phyloP scores from a whole-genome alignment of 2,329 filamentous ascomycete species.

The Dactylellina sp. region DNA sequence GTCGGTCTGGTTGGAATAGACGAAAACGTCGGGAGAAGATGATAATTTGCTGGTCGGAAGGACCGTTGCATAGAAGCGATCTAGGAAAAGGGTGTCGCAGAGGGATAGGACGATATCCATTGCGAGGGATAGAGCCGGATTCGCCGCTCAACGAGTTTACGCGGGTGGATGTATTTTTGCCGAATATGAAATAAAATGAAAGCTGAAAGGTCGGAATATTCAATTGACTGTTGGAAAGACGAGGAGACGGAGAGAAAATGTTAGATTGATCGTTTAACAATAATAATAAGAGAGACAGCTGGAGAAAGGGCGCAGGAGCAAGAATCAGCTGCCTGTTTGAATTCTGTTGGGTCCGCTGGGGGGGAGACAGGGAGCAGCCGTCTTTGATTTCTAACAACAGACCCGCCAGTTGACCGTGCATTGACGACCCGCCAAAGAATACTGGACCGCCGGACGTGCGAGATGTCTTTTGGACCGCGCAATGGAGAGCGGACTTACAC shows the following conservation, averaged over 20 bases:
- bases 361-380: slow-evolving; percentile 14
- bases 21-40: slow-evolving; percentile 67
- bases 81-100: slow-evolving; percentile 82
- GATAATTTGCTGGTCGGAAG: slow-evolving; percentile 65
- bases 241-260: neutral
- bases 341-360: slow-evolving; percentile 7
- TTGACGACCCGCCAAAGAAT: too few species aligned
- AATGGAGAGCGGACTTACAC: too few species aligned
- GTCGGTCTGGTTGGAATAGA: slow-evolving; percentile 63
- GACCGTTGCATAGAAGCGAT: slow-evolving; percentile 77
- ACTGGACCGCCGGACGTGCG: too few species aligned
- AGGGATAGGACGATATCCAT: slow-evolving; percentile 96
- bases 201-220: neutral
- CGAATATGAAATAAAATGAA: neutral
- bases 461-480: too few species aligned
- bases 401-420: slow-evolving; percentile 17
- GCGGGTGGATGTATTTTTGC: too few species aligned
- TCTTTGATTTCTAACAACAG: neutral
- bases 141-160: neutral
- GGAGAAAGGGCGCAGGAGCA: slow-evolving; percentile 8
- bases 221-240: too few species aligned
- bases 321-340: slow-evolving; percentile 35
- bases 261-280: neutral
- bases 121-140: slow-evolving; percentile 61
- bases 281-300: neutral